Evolutionary conservation across 2,329 filamentous ascomycete genomes (phyloP).

Genomic region (Apiospora saccharicola): DNA sequence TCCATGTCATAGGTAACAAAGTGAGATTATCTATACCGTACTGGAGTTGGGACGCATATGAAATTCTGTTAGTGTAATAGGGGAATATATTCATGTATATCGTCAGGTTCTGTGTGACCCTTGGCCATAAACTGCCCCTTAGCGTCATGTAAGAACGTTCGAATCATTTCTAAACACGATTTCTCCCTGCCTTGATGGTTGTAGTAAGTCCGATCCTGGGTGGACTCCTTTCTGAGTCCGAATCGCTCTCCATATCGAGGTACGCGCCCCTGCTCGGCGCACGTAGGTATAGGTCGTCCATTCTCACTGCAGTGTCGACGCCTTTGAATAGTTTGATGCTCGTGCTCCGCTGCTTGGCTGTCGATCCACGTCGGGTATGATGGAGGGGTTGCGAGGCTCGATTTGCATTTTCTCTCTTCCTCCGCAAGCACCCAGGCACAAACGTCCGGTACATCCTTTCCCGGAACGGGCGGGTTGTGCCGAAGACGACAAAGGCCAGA

Average conservation of each 20-base stretch:
- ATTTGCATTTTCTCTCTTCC: background rate
- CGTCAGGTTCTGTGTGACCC: background rate
- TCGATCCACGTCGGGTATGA: slow-evolving; percentile 22
- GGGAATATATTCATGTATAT: background rate
- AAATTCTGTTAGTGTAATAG: background rate
- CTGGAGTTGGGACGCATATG: background rate
- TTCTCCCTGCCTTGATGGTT: background rate
- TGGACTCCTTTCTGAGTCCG: background rate
- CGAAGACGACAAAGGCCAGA: slow-evolving; percentile 49
- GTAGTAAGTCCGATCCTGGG: background rate
- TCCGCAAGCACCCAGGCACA: slow-evolving; percentile 31
- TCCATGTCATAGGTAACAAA: background rate
- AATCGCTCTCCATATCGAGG: background rate
- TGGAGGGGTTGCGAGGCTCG: background rate
- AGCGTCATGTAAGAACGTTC: background rate
- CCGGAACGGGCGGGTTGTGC: slow-evolving; percentile 48
- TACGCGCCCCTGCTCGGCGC: background rate
- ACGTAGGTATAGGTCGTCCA: background rate
- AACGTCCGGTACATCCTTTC: slow-evolving; percentile 38
- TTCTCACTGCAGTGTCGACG: slow-evolving; percentile 1
- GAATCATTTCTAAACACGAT: background rate
- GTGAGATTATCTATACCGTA: background rate
- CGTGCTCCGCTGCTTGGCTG: background rate
- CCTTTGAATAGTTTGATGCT: slow-evolving; percentile 14
- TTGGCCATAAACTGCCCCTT: background rate